These are phyloP conservation scores for Pulveroboletus sp. DNA, from an alignment of 768 basidiomycete species.

Conservation along the genomic window DNA sequence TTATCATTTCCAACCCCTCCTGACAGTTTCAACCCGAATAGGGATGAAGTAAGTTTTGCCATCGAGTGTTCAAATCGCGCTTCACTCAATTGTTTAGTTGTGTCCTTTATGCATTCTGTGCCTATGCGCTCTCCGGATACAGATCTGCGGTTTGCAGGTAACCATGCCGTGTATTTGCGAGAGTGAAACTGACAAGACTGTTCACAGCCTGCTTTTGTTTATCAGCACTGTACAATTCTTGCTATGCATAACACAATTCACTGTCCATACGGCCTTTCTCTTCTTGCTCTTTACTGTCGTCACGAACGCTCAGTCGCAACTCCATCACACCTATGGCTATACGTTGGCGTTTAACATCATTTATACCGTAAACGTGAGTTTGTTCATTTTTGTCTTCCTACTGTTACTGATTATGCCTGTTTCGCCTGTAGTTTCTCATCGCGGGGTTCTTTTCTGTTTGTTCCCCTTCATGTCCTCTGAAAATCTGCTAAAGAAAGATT, in stretches of 20 bases:
- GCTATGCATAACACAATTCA: constrained; percentile 8
- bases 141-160: constrained; percentile 9
- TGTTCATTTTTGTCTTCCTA: neutral
- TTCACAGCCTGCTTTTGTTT: constrained; percentile 10
- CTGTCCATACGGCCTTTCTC: constrained; percentile 1
- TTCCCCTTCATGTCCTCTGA: neutral
- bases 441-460: constrained; percentile 19
- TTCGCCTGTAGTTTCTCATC: constrained; percentile 9
- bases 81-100: constrained; percentile 5
- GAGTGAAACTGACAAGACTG: neutral
- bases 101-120: constrained; percentile 14
- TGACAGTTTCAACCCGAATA: neutral
- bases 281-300: constrained; percentile 4
- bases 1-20: neutral
- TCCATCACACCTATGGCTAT: neutral
- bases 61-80: neutral
- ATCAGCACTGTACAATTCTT: constrained; percentile 16
- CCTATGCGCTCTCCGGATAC: constrained; percentile 13
- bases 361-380: constrained; percentile 13
- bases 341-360: neutral
- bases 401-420: neutral
- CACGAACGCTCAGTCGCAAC: neutral
- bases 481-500: neutral
- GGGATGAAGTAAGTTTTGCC: constrained; percentile 14
- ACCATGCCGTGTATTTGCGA: neutral